Percentiles rank a stretch among this genome's conserved stretches.
Evolutionary conservation across 352 stramenopile genomes (phyloP).

Genomic region (Thalassiosira oceanica): DNA sequence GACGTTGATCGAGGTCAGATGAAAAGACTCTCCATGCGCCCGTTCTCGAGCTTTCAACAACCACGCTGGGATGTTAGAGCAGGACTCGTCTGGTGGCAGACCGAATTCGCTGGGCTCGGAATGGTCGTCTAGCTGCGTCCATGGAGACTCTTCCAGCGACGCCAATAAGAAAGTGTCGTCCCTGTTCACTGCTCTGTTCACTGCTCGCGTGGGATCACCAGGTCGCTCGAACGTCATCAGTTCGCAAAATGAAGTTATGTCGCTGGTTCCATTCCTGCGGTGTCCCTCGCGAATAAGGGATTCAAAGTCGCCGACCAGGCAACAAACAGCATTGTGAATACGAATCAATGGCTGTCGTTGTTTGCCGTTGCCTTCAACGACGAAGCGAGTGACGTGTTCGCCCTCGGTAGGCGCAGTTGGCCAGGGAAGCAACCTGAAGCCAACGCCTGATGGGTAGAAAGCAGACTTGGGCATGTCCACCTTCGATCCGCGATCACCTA

Average conservation of each 20-base stretch:
- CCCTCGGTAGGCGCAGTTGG: slow-evolving; percentile 33
- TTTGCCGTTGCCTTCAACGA: slow-evolving; percentile 67
- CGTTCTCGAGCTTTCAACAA: too few species aligned
- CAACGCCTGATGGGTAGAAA: slow-evolving; percentile 4
- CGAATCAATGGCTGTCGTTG: slow-evolving; percentile 59
- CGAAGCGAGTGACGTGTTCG: slow-evolving; percentile 39
- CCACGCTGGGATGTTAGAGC: too few species aligned
- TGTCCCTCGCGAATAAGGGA: slow-evolving; percentile 48
- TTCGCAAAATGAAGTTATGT: slow-evolving; percentile 63
- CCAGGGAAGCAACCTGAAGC: slow-evolving; percentile 32
- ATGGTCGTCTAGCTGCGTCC: too few species aligned
- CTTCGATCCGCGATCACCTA: slow-evolving; percentile 12
- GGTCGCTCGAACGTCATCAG: too few species aligned
- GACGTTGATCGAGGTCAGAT: too few species aligned
- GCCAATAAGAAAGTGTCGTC: not conserved
- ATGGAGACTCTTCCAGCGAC: too few species aligned
- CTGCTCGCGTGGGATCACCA: too few species aligned
- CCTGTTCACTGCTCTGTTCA: not conserved
- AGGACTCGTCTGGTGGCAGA: too few species aligned
- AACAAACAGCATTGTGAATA: slow-evolving; percentile 79
- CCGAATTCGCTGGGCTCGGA: too few species aligned
- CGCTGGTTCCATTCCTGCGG: slow-evolving; percentile 27
- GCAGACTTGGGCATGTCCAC: slow-evolving; percentile 31
- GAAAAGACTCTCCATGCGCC: too few species aligned
- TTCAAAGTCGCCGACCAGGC: slow-evolving; percentile 65